Conservation (phyloP, 371 early-diverging fungal species). For the Syncephalastrum monosporum region DNA sequence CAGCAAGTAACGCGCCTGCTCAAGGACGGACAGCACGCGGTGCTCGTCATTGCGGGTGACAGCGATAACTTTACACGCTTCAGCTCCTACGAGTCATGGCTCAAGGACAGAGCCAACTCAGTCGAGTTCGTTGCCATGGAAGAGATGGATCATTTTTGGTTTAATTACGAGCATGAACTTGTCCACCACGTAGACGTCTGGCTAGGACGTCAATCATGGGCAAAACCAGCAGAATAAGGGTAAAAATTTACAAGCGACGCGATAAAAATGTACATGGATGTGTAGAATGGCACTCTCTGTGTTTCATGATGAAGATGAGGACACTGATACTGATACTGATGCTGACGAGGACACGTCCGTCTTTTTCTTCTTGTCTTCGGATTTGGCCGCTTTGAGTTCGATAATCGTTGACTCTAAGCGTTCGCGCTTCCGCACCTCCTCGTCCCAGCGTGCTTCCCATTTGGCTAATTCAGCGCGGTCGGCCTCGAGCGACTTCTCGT, state of each 20-base stretch:
- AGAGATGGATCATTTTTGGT: slow-evolving; percentile 40
- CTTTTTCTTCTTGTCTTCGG: not conserved
- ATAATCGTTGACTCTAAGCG: slow-evolving; percentile 5
- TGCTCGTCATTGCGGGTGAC: slow-evolving; percentile 33
- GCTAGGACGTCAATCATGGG: too few species aligned
- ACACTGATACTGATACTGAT: too few species aligned
- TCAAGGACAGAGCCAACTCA: slow-evolving; percentile 4
- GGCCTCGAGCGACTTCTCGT: too few species aligned
- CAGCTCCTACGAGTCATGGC: slow-evolving; percentile 27
- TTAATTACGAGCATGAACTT: slow-evolving; percentile 17
- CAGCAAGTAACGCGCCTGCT: slow-evolving; percentile 14
- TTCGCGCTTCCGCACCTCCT: slow-evolving; percentile 3
- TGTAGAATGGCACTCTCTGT: too few species aligned
- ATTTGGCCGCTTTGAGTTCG: not conserved
- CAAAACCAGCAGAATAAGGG: too few species aligned
- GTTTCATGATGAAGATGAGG: too few species aligned
- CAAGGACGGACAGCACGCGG: not conserved
- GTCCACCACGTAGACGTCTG: too few species aligned
- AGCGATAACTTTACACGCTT: slow-evolving; percentile 41
- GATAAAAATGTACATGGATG: too few species aligned
- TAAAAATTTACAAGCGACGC: too few species aligned
- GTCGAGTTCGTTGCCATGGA: slow-evolving; percentile 9
- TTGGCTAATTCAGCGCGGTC: not conserved
- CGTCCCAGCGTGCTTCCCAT: slow-evolving; percentile 3
- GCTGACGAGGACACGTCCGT: too few species aligned